These are phyloP conservation scores for Piper betle DNA, from an alignment of 164 flowering plant genomes.

Conservation along the genomic window DNA sequence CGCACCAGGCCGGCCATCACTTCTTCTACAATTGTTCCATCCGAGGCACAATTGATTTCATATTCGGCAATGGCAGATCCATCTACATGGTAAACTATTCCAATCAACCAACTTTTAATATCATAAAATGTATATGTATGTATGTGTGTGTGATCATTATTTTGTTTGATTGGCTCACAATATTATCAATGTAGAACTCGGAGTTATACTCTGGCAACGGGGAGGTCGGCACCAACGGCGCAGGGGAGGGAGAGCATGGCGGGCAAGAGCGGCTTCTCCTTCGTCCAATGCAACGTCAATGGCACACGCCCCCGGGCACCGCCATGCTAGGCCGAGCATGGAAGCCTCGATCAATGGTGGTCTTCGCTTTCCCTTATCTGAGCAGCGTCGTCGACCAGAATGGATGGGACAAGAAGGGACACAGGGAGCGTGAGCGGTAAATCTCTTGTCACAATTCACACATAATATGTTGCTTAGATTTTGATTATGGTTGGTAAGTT, in stretches of 20 bases:
- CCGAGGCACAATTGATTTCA: slow-evolving; percentile 36
- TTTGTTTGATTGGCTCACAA: neutral
- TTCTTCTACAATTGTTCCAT: slow-evolving; percentile 33
- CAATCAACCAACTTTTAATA: too few relatives aligned
- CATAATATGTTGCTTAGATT: too few relatives aligned
- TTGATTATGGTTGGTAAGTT: neutral
- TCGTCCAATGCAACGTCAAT: slow-evolving; percentile 31
- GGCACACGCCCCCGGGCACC: slow-evolving; percentile 13
- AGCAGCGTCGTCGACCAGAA: slow-evolving; percentile 10
- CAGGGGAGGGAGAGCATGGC: slow-evolving; percentile 15
- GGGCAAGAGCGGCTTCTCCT: slow-evolving; percentile 32
- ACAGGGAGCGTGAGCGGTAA: slow-evolving; percentile 12
- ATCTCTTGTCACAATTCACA: too few relatives aligned
- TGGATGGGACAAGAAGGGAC: slow-evolving; percentile 29
- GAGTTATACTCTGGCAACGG: slow-evolving; percentile 17
- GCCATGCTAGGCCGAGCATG: slow-evolving; percentile 33
- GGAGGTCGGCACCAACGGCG: slow-evolving; percentile 26
- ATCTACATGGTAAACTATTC: slow-evolving; percentile 20
- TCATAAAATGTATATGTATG: too few relatives aligned
- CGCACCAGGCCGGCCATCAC: slow-evolving; percentile 27
- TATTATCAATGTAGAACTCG: slow-evolving; percentile 14
- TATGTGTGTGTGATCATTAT: too few relatives aligned
- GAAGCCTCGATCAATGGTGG: slow-evolving; percentile 28
- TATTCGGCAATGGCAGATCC: slow-evolving; percentile 31
- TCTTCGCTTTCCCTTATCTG: slow-evolving; percentile 34